Evolutionary conservation across 139 green algal genomes (phyloP).

Genomic region (Picochlorum sp.): DNA sequence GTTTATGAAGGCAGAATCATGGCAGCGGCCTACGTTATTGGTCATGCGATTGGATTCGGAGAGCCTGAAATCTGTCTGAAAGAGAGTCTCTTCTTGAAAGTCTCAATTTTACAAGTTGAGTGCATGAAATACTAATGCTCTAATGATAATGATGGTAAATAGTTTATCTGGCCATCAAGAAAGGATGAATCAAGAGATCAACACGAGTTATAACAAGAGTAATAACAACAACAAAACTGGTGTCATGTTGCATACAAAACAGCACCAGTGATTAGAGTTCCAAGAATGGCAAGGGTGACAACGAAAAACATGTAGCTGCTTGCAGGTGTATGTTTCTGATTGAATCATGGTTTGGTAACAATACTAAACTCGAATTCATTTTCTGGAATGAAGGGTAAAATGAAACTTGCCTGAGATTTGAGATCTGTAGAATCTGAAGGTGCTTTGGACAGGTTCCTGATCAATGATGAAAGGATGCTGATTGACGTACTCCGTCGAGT

Average conservation of each 20-base stretch:
- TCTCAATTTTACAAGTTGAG: too few species aligned
- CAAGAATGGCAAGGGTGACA: neutral
- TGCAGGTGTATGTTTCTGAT: neutral
- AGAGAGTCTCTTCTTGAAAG: too few species aligned
- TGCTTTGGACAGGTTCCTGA: neutral
- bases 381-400: neutral
- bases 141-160: too few species aligned
- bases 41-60: too few species aligned
- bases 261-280: neutral
- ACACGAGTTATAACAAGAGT: too few species aligned
- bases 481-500: neutral
- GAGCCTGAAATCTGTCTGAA: too few species aligned
- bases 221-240: too few species aligned
- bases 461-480: neutral
- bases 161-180: too few species aligned
- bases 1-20: too few species aligned
- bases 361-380: neutral
- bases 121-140: too few species aligned
- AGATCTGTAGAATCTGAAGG: neutral
- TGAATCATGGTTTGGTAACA: neutral
- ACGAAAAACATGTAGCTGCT: neutral
- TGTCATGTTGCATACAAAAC: neutral
- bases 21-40: too few species aligned
- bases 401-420: neutral
- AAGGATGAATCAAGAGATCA: too few species aligned